phyloP scores from a whole-genome alignment of 1,284 basidiomycete genomes.

The Ceratorhiza oryzae-sativae region DNA sequence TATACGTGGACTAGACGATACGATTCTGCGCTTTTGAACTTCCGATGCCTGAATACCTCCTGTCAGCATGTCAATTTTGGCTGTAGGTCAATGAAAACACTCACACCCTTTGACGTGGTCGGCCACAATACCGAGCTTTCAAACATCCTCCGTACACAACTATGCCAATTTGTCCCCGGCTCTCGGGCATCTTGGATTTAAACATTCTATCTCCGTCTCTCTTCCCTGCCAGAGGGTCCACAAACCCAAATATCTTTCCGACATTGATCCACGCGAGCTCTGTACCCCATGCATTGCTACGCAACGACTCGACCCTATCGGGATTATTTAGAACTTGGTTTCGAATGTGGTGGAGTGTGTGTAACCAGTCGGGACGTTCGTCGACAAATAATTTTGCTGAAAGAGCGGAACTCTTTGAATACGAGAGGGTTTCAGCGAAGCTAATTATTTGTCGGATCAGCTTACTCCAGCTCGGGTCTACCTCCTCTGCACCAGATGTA shows the following conservation, averaged over 20 bases:
- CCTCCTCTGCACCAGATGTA: not conserved
- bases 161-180: not conserved
- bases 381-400: not conserved
- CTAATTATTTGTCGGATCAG: not conserved
- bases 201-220: not conserved
- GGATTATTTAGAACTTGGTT: not conserved
- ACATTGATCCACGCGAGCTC: slow-evolving; percentile 24
- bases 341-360: not conserved
- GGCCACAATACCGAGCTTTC: not conserved
- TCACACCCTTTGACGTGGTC: not conserved
- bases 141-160: not conserved
- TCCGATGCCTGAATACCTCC: not conserved
- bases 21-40: not conserved
- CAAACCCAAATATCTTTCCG: slow-evolving; percentile 15
- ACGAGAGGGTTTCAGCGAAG: slow-evolving; percentile 1
- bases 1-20: too few species aligned
- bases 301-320: not conserved
- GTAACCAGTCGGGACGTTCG: not conserved
- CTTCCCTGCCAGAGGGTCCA: not conserved
- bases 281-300: not conserved
- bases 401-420: slow-evolving; percentile 8
- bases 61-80: not conserved
- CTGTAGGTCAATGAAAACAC: not conserved
- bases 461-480: not conserved
- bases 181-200: not conserved